Evolutionary conservation across 2,329 filamentous ascomycete species (phyloP), one percentile per base, ranked within the genome.

Genomic region (Rugonectria rugulosa): DNA sequence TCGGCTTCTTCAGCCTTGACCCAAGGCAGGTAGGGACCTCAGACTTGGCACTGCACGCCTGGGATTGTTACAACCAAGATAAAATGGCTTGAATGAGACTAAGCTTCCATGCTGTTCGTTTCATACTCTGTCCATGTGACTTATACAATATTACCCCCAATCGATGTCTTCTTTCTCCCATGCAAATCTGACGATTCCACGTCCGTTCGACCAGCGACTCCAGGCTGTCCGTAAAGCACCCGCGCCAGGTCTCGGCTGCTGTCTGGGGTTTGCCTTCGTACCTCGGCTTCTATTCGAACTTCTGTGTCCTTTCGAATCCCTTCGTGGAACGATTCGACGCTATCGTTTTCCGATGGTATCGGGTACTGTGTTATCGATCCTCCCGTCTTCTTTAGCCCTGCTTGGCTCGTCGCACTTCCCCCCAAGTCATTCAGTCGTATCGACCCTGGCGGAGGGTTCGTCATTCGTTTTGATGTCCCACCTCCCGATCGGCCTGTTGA

Each of bases 251-350:
- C 41, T 32, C 24, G 46, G 24, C 32, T 23, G 9, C 11, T 8
- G 15, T 49, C 36, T 23, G 36, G 46, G 14, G 46, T 49, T 5
- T 29, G 24, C 15, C 29, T 27, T 29, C 42, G 15, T 10, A 15
- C 27, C 21, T 45, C 24, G 32, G n/a, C n/a, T n/a, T 21, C 34
- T 21, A 61, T 45, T 15, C 23, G 40, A 12, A 61, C 58, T 23
- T 61, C 60, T 0, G 49, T 59, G 1, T 61, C 47, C 34, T 57
- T 63, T 5, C 58, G 49, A 29, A 61, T 61, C 2, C 52, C 38
- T 5, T 23, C 19, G 3, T 46, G 56, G 7, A 61, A 50, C 6
- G 40, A 57, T 15, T 50, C 56, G n/a, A 42, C 31, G 20, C 58
- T 61, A 19, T 47, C 49, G 20, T 38, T 46, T 6, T 41, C 44